Conservation (phyloP, 371 early-diverging fungal species). For the Haplosporangium sp. region DNA sequence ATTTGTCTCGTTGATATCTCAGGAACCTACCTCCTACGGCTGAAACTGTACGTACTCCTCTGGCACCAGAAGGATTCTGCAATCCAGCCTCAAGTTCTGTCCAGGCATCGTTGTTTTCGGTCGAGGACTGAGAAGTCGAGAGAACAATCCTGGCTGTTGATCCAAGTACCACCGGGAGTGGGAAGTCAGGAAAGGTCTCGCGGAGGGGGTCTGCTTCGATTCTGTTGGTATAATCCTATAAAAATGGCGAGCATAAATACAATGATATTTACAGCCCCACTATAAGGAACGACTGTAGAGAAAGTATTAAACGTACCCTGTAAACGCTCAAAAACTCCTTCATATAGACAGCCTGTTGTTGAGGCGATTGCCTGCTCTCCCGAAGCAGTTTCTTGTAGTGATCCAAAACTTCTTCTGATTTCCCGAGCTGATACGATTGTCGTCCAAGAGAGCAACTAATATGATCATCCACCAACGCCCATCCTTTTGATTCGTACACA, state of each 20-base stretch:
- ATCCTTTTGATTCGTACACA: constrained; percentile 72
- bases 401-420: constrained; percentile 64
- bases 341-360: constrained; percentile 79
- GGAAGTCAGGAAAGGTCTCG: constrained; percentile 54
- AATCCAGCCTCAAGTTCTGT: constrained; percentile 24
- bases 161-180: constrained; percentile 50
- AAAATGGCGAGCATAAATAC: neutral
- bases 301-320: constrained; percentile 56
- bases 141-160: constrained; percentile 46
- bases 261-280: no score
- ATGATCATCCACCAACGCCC: constrained; percentile 89
- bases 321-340: constrained; percentile 84
- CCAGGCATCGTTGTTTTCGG: constrained; percentile 45
- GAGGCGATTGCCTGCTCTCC: constrained; percentile 71
- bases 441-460: constrained; percentile 88
- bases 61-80: constrained; percentile 9
- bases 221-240: constrained; percentile 63
- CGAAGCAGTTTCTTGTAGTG: constrained; percentile 77
- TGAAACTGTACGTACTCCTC: constrained; percentile 37
- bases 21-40: constrained; percentile 43
- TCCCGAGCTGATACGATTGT: constrained; percentile 74
- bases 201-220: constrained; percentile 53
- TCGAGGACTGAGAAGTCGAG: constrained; percentile 42
- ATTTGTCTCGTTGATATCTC: neutral
- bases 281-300: neutral